A percentile compares a stretch with the other conserved stretches of the same genome.
These are phyloP conservation scores for Raddia distichophylla DNA, from an alignment of 176 grass and related monocot species.

Conservation along the genomic window DNA sequence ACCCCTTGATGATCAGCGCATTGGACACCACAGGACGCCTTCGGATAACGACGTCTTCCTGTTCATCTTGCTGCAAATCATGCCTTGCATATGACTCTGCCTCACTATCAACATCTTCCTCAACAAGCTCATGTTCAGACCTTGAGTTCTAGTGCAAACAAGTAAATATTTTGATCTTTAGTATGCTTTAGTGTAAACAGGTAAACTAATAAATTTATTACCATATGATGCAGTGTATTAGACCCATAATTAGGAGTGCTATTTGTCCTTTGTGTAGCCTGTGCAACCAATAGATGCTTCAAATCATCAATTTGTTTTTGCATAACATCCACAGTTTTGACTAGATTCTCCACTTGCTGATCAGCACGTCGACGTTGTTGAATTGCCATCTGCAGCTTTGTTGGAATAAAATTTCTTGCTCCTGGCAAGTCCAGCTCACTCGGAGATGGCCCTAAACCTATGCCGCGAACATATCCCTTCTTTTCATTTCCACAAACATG, in stretches of 20 bases:
- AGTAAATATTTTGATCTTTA: background rate
- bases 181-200: background rate
- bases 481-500: background rate
- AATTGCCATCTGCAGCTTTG: background rate
- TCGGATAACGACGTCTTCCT: too few species aligned
- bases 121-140: background rate
- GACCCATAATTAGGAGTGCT: conserved; percentile 18
- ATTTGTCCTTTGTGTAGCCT: background rate
- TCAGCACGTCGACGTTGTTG: background rate
- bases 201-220: background rate
- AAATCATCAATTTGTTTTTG: background rate
- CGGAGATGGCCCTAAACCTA: background rate
- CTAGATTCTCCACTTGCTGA: background rate
- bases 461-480: conserved; percentile 20
- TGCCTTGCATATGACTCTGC: background rate
- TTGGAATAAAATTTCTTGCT: background rate
- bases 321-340: background rate
- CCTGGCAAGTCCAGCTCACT: background rate
- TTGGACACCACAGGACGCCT: too few species aligned
- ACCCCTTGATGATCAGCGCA: background rate
- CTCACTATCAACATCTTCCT: background rate
- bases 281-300: background rate
- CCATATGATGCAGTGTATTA: background rate
- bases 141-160: background rate
- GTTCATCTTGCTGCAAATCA: background rate